These are phyloP conservation scores for Pharus latifolius DNA, from an alignment of 176 grass and related monocot genomes.

Conservation along the genomic window DNA sequence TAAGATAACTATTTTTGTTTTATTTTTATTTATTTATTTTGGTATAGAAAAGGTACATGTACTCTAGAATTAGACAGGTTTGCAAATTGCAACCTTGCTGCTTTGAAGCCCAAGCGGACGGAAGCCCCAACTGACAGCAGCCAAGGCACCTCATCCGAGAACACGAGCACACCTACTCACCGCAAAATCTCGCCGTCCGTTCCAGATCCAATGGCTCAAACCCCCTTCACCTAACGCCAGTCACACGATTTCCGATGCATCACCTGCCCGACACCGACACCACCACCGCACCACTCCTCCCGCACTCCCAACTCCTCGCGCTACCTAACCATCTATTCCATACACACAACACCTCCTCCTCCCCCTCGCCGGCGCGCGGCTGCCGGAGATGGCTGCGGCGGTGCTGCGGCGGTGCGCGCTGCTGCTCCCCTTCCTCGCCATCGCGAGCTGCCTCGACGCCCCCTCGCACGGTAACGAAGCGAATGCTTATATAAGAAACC, in stretches of 20 bases:
- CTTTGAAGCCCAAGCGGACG: too few relatives aligned
- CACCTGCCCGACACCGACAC: neutral
- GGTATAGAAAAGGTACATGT: too few relatives aligned
- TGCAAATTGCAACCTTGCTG: too few relatives aligned
- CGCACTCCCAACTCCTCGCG: neutral
- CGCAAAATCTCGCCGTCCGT: neutral
- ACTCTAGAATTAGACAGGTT: too few relatives aligned
- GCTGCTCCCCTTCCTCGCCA: constrained; percentile 19
- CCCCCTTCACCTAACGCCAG: neutral
- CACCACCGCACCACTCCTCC: neutral
- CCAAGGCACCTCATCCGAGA: neutral
- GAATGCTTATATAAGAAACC: too few relatives aligned
- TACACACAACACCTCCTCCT: neutral
- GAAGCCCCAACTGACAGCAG: too few relatives aligned
- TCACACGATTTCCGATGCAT: neutral
- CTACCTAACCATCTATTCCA: neutral
- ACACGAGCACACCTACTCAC: neutral
- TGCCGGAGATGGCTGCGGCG: neutral
- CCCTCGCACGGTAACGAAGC: constrained; percentile 10
- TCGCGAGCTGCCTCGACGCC: constrained; percentile 11
- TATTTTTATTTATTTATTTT: too few relatives aligned
- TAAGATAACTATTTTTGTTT: too few relatives aligned
- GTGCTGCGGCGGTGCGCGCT: neutral
- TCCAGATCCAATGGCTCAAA: neutral
- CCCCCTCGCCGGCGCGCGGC: neutral